A percentile compares a stretch with the other conserved stretches of the same genome.
Evolutionary conservation across 2,329 filamentous ascomycete genomes (phyloP).

Genomic region (Ciborinia camelliae): DNA sequence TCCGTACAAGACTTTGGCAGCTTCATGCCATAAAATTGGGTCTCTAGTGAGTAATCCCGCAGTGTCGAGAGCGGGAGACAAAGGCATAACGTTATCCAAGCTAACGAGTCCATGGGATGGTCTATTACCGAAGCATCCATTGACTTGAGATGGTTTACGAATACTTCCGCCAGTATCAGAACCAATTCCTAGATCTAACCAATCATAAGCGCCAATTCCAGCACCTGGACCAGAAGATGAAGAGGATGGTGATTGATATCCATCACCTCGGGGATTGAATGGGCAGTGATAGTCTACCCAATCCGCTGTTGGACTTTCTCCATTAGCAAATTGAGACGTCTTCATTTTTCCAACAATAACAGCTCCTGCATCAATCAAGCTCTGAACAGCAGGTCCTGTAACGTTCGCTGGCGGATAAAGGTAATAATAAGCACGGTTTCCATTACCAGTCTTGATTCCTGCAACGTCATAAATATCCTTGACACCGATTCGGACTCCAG

Average conservation of each 20-base stretch:
- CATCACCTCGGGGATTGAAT: slow-evolving; percentile 46
- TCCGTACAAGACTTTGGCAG: slow-evolving; percentile 45
- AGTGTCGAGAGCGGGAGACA: slow-evolving; percentile 47
- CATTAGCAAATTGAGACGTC: slow-evolving; percentile 45
- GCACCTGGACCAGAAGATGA: slow-evolving; percentile 48
- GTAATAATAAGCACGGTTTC: slow-evolving; percentile 56
- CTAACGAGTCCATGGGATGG: slow-evolving; percentile 45
- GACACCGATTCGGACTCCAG: slow-evolving; percentile 57
- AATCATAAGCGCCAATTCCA: slow-evolving; percentile 44
- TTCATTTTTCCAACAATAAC: slow-evolving; percentile 53
- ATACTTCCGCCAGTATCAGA: slow-evolving; percentile 49
- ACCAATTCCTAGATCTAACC: slow-evolving; percentile 50
- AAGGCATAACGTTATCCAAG: slow-evolving; percentile 48
- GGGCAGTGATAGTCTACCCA: slow-evolving; percentile 44
- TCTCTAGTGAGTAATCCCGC: slow-evolving; percentile 46
- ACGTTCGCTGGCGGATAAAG: slow-evolving; percentile 46
- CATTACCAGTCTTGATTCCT: slow-evolving; percentile 54
- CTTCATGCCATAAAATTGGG: slow-evolving; percentile 43
- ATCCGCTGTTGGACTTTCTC: slow-evolving; percentile 47
- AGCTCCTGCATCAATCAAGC: slow-evolving; percentile 58
- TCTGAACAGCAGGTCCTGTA: slow-evolving; percentile 51
- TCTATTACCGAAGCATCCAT: slow-evolving; percentile 50
- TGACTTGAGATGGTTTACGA: slow-evolving; percentile 46
- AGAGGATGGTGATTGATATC: slow-evolving; percentile 46
- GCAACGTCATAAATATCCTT: slow-evolving; percentile 61